Conservation (phyloP, 2,329 filamentous ascomycete genomes). For the Fusarium sp. region DNA sequence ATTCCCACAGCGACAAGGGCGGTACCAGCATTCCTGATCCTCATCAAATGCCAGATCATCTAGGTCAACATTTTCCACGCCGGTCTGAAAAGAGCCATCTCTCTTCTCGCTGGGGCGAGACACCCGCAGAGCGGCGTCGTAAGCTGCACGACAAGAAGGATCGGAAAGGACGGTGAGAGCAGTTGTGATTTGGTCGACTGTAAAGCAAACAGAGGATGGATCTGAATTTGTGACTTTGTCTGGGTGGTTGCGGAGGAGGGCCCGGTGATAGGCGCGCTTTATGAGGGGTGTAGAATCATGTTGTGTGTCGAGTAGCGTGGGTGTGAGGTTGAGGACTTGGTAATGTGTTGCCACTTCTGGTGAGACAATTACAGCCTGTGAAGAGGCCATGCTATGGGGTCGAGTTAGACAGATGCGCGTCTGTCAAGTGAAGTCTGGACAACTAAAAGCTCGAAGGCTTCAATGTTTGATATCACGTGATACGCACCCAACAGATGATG, state of each 20-base stretch:
- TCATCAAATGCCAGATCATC: conserved; percentile 70
- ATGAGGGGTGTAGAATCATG: conserved; percentile 59
- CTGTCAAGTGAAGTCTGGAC: neutral
- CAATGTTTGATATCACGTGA: conserved; percentile 39
- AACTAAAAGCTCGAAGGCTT: conserved; percentile 3
- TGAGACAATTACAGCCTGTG: conserved; percentile 2
- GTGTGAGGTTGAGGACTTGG: conserved; percentile 66
- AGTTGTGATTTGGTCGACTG: conserved; percentile 71
- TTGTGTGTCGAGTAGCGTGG: conserved; percentile 56
- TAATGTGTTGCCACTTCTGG: conserved; percentile 62
- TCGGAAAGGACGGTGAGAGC: conserved; percentile 68
- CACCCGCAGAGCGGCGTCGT: conserved; percentile 61
- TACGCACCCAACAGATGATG: neutral
- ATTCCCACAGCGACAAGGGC: conserved; percentile 72
- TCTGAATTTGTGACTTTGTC: conserved; percentile 58
- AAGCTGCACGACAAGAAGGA: conserved; percentile 58
- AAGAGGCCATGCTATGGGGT: conserved; percentile 12
- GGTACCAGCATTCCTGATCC: conserved; percentile 60
- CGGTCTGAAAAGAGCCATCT: conserved; percentile 60
- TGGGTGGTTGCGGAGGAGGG: conserved; percentile 73
- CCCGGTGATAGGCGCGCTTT: conserved; percentile 71
- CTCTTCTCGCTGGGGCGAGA: conserved; percentile 37
- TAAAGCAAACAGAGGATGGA: conserved; percentile 57
- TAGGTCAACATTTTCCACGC: conserved; percentile 71
- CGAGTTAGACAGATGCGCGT: neutral